phyloP scores from a whole-genome alignment of 2,329 filamentous ascomycete genomes.

The Cryphonectria nitschkei region DNA sequence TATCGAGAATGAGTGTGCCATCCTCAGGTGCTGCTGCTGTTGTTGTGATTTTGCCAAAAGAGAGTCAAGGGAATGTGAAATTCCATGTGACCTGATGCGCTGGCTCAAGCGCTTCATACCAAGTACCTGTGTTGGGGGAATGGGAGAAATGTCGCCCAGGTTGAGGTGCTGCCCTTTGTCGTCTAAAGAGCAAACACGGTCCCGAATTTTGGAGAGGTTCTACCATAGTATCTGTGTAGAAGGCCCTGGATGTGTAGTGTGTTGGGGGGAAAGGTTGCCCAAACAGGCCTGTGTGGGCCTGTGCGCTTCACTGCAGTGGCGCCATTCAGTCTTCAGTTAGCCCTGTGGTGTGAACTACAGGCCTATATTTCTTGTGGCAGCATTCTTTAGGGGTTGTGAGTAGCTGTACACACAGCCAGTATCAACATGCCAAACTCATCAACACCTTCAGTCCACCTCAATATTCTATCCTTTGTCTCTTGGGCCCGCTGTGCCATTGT shows the following conservation, averaged over 20 bases:
- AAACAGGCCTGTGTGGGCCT: neutral
- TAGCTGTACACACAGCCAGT: slow-evolving; percentile 10
- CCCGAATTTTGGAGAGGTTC: neutral
- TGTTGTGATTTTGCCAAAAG: neutral
- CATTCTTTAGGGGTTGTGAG: neutral
- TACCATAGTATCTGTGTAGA: too few species aligned
- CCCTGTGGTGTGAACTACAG: neutral
- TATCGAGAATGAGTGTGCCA: slow-evolving; percentile 57
- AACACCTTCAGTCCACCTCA: neutral
- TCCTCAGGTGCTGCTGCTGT: slow-evolving; percentile 12
- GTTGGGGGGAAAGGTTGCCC: neutral
- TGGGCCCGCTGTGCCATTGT: neutral
- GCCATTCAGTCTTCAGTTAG: neutral
- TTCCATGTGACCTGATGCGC: slow-evolving; percentile 1
- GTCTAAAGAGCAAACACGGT: neutral
- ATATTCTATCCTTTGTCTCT: neutral
- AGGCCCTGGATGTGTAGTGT: neutral
- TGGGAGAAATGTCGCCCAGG: neutral
- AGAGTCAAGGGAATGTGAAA: neutral
- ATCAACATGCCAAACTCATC: slow-evolving; percentile 19
- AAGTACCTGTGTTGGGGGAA: too few species aligned
- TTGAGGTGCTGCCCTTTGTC: neutral
- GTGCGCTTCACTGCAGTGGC: neutral
- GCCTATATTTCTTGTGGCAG: neutral
- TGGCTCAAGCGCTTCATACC: slow-evolving; percentile 5